Conservation (phyloP, 139 green algal genomes). For the Coelastrella sp. region DNA sequence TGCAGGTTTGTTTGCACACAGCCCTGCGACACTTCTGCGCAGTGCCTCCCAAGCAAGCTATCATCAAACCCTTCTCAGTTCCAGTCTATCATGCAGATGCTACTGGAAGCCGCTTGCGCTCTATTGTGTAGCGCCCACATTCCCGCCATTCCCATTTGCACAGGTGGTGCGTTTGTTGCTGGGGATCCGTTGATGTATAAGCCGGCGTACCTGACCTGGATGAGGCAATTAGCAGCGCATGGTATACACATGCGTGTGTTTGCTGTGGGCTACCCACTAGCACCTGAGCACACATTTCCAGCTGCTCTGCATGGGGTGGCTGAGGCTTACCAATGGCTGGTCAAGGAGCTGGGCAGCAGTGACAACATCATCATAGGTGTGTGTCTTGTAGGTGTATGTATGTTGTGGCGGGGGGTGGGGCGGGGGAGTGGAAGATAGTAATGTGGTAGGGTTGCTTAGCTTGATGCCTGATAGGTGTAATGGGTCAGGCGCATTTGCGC, state of each 20-base stretch:
- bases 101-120: too few species aligned
- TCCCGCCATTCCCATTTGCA: too few species aligned
- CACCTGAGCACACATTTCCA: conserved; percentile 31
- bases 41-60: background rate
- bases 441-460: too few species aligned
- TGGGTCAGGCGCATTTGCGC: too few species aligned
- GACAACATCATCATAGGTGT: conserved; percentile 22
- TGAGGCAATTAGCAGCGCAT: conserved; percentile 14
- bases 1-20: background rate
- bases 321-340: conserved; percentile 10
- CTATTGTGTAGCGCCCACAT: too few species aligned
- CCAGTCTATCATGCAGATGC: background rate
- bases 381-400: background rate
- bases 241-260: conserved; percentile 25
- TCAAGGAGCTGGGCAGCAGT: conserved; percentile 13
- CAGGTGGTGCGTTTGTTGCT: conserved; percentile 34
- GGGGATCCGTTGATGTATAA: conserved; percentile 24
- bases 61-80: background rate
- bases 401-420: too few species aligned
- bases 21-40: background rate
- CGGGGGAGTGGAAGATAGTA: too few species aligned
- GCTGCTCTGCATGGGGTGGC: background rate
- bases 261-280: conserved; percentile 27
- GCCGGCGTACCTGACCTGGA: conserved; percentile 6
- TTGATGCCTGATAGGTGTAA: too few species aligned